Conservation (phyloP, 140 eudicot genomes). For the Bidens hawaiensis region DNA sequence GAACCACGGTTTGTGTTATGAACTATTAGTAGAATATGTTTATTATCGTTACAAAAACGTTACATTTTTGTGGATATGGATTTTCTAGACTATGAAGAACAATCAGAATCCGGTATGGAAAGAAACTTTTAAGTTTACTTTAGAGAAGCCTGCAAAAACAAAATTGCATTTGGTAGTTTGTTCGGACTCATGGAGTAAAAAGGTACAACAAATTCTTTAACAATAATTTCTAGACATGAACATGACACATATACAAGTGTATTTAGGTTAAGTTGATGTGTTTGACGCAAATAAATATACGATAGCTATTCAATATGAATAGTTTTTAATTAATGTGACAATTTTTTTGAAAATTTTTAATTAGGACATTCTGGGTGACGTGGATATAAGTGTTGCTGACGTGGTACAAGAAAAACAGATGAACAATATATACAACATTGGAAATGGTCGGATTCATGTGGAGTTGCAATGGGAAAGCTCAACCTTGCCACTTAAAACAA, state of each 20-base stretch:
- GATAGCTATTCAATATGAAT: too few relatives aligned
- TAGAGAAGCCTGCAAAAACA: neutral
- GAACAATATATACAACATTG: too few relatives aligned
- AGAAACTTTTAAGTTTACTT: constrained; percentile 3
- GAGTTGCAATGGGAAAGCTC: constrained; percentile 6
- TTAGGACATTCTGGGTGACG: neutral
- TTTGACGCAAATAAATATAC: too few relatives aligned
- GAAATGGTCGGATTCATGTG: neutral
- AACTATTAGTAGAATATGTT: too few relatives aligned
- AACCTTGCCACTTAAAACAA: neutral
- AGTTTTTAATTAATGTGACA: too few relatives aligned
- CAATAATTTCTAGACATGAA: too few relatives aligned
- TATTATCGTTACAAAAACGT: too few relatives aligned
- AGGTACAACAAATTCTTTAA: neutral
- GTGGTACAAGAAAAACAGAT: constrained; percentile 6
- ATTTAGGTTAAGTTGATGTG: too few relatives aligned
- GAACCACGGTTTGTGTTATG: constrained; percentile 4
- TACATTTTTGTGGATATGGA: neutral
- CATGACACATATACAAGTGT: too few relatives aligned
- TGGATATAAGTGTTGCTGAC: neutral
- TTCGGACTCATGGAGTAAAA: neutral
- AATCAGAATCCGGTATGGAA: neutral
- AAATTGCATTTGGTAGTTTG: neutral
- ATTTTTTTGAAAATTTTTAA: too few relatives aligned
- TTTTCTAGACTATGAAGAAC: neutral